phyloP scores from a whole-genome alignment of 306 rosid species.

The Crotalaria pallida region DNA sequence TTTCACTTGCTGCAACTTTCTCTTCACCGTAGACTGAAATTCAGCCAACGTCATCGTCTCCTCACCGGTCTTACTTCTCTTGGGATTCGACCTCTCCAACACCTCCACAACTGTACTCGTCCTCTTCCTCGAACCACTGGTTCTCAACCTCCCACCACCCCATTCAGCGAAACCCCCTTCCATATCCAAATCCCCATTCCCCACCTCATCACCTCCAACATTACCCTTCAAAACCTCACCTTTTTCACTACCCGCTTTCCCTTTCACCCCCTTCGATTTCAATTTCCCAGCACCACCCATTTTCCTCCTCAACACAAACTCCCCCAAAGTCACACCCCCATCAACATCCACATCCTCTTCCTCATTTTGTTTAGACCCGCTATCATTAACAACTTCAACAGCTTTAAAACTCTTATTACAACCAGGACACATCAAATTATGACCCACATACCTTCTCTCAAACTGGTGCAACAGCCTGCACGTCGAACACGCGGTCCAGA shows the following conservation, averaged over 20 bases:
- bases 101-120: conserved; percentile 63
- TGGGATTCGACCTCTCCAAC: conserved; percentile 52
- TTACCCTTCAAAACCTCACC: conserved; percentile 15
- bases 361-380: conserved; percentile 27
- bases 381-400: conserved; percentile 45
- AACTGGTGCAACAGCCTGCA: conserved; percentile 79
- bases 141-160: conserved; percentile 38
- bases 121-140: conserved; percentile 49
- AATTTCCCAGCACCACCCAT: background rate
- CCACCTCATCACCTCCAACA: conserved; percentile 17
- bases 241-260: conserved; percentile 22
- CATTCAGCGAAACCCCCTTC: conserved; percentile 5
- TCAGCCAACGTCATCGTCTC: conserved; percentile 87
- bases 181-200: background rate
- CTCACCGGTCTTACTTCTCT: conserved; percentile 41
- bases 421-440: conserved; percentile 64
- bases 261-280: background rate
- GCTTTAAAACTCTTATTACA: conserved; percentile 73
- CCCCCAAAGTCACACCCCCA: background rate
- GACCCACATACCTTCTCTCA: conserved; percentile 63
- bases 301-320: conserved; percentile 1
- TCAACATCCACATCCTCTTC: conserved; percentile 1
- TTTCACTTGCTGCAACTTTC: conserved; percentile 38
- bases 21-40: conserved; percentile 50
- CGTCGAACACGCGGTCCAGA: conserved; percentile 75